Conservation (phyloP, 805 yeast genomes). For the Barnettozyma sucrosica region DNA sequence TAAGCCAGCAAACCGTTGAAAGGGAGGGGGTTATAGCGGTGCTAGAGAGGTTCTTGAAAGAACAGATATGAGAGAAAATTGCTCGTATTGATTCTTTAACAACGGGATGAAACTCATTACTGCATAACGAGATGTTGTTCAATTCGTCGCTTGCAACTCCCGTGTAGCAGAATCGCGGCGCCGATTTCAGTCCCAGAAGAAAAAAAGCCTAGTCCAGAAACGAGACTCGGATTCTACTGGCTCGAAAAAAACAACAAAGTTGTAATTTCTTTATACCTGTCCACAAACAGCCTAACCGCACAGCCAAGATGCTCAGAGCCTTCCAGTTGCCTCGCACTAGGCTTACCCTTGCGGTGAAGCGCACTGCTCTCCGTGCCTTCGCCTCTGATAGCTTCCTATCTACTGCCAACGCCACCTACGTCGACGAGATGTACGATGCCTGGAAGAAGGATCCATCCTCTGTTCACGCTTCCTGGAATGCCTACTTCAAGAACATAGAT, state of each 20-base stretch:
- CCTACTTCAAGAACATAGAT: conserved; percentile 89
- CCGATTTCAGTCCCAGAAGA: neutral
- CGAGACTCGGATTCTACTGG: neutral
- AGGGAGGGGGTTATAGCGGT: neutral
- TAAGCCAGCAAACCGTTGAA: neutral
- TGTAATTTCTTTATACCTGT: neutral
- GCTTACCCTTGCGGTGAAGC: conserved; percentile 11
- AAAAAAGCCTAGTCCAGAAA: neutral
- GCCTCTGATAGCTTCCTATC: conserved; percentile 67
- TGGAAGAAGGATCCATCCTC: conserved; percentile 88
- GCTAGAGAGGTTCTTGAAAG: neutral
- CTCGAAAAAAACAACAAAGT: neutral
- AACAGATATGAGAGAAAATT: neutral
- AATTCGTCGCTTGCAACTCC: neutral
- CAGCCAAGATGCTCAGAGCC: conserved; percentile 22
- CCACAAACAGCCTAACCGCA: neutral
- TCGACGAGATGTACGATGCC: conserved; percentile 96
- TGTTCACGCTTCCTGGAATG: conserved; percentile 96
- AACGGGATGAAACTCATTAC: neutral
- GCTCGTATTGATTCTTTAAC: neutral
- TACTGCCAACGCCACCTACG: conserved; percentile 81
- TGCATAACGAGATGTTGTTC: neutral
- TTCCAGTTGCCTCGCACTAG: conserved; percentile 24
- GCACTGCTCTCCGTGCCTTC: conserved; percentile 8
- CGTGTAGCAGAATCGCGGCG: neutral